Evolutionary conservation across 2,329 filamentous ascomycete species (phyloP), one percentile per base, ranked within the genome.

Genomic region (Parastagonospora nodorum): DNA sequence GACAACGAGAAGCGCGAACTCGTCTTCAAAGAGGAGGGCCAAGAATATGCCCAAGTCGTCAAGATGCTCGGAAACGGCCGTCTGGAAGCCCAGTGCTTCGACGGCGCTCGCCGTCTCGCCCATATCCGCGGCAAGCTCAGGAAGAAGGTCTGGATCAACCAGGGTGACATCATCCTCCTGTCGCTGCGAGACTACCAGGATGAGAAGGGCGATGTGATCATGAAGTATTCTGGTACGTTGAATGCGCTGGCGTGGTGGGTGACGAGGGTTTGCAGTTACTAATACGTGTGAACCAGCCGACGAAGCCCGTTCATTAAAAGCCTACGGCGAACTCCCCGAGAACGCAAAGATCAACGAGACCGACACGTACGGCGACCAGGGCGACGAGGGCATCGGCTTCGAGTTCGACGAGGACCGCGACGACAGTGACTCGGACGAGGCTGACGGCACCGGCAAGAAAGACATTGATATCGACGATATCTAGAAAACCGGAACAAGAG

Each of bases 271-370:
- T 27, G 10, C 3, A 19, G 11, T 90, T 72, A 88, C 92, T 55
- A 91, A 93, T 73, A 83, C 95, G 74, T 96, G 96, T 7, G 95
- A 96, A 84, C 50, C 53, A 53, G 71, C 73, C 79, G 94, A 99
- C 74, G 94, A 97, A 82, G 94, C 94, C 69, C 88, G 94, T 73
- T 89, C 87, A 64, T 85, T 99, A 71, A 97, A 97, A 82, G 90
- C 92, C 57, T 97, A 97, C 78, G 94, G 94, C 76, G 94, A 99
- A 79, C 83, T 99, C 54, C 94, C 94, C 65, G 94, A 97, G 80
- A 89, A 86, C 71, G 94, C 94, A 75, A 97, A 97, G 88, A 99
- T 99, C 86, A 99, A 99, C 86, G 94, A 99, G 85, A 96, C 92
- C 60, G 94, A 97, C 78, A 96, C 91, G 41, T 96, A 86, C 73